Base-by-base conservation (phyloP, 2,329 filamentous ascomycete genomes). In the Ambrosiella cleistominuta region DNA sequence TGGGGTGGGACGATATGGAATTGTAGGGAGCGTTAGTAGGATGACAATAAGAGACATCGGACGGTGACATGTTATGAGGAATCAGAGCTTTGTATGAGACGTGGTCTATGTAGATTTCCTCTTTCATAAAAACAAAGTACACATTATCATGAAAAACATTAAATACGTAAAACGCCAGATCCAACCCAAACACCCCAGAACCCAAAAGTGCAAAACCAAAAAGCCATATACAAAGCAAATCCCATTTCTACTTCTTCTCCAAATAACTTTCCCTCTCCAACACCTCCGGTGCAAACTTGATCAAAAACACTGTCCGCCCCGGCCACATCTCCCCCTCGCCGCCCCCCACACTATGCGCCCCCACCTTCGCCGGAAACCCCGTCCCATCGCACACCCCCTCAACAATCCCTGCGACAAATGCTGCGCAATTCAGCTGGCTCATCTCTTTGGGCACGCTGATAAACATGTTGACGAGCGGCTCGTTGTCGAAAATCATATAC, bases 401-500 rank as follows among this genome's bases (percentile, higher is more conserved):
- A 59, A 98, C 83, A 62, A 98, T 86, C 15, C 93, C 93, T 0
- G 93, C 93, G 17, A 95, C 89, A 68, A 87, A 98, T 8, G 93
- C 93, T 15, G 91, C 93, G 70, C 91, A 96, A 70, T 96, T 97
- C 66, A 98, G 77, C 78, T 93, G 87, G 71, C 80, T 89, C 87
- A 98, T 95, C 72, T 98, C 93, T 66, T 85, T 85, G 13, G 93
- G 93, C 57, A 97, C 85, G 65, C 83, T 88, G 67, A 98, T 86
- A 72, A 93, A 97, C 62, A 85, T 84, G 71, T 96, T 97, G 44
- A 97, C 91, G 55, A 97, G 77, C 19, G 93, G 93, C 69, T 97
- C 93, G 71, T 98, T 97, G 72, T 98, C 93, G 65, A 90, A 88
- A 65, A 98, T 93, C 91, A 98, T 97, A 75, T 97, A 98, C 74